These are phyloP conservation scores for Babesia microti DNA, from an alignment of 169 alveolate genomes.

Conservation along the genomic window DNA sequence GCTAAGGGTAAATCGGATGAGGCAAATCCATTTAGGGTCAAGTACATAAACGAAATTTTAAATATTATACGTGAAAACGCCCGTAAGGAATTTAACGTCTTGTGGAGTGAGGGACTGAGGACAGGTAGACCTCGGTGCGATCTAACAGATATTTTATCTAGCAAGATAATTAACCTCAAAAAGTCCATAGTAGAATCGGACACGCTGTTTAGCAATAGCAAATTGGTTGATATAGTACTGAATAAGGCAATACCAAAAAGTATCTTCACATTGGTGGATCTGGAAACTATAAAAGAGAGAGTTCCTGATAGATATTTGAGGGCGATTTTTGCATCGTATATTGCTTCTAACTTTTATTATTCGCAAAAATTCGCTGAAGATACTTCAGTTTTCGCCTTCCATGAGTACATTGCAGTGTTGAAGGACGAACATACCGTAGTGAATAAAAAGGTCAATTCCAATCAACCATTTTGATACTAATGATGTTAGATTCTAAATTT, in stretches of 20 bases:
- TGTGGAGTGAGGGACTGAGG: conserved; percentile 60
- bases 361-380: conserved; percentile 56
- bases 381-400: conserved; percentile 63
- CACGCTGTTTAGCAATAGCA: conserved; percentile 52
- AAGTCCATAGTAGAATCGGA: conserved; percentile 46
- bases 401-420: conserved; percentile 50
- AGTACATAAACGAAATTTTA: conserved; percentile 53
- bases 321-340: conserved; percentile 58
- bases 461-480: too few species aligned
- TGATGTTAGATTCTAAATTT: too few species aligned
- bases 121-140: conserved; percentile 64
- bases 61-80: conserved; percentile 49
- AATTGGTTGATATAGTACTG: conserved; percentile 21
- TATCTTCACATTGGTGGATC: conserved; percentile 40
- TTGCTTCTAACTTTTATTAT: conserved; percentile 67
- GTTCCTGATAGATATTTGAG: conserved; percentile 60
- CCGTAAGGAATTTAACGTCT: conserved; percentile 47
- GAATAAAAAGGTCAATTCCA: too few species aligned
- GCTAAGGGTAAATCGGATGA: conserved; percentile 20
- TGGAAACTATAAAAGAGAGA: conserved; percentile 48
- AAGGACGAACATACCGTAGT: too few species aligned
- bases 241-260: conserved; percentile 48
- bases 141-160: conserved; percentile 61
- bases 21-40: conserved; percentile 39
- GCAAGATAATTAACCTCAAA: conserved; percentile 58